Evolutionary conservation across 2,329 filamentous ascomycete genomes (phyloP), one percentile per base, ranked within the genome.

Genomic region (Fusarium oligoseptatum): DNA sequence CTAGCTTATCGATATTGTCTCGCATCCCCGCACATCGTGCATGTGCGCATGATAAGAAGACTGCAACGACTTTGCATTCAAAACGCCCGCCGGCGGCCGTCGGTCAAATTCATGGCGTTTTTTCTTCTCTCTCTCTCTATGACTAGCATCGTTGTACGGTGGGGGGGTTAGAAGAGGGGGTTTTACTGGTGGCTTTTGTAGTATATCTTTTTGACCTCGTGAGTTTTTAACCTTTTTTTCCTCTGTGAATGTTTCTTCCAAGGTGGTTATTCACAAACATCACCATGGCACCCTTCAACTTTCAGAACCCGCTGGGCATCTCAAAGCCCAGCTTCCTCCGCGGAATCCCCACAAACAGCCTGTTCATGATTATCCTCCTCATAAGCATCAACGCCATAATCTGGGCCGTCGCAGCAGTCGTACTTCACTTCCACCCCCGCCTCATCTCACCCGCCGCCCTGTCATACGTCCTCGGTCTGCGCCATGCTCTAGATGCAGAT

Each of bases 401-500:
- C 52, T 92, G 91, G 91, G 84, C 85, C 61, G 85, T 83, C 17
- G 84, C 85, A 27, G 90, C 85, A 70, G 82, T 91, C 6, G 84
- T 90, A 22, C 84, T 91, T 20, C 85, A 84, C 73, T 87, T 85
- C 75, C 85, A 90, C 80, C 86, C 89, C 1, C 85, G 87, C 1
- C 88, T 98, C 72, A 90, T 95, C 60, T 93, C 93, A 2, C 92
- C 95, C 3, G 94, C 95, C 1, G 91, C 95, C 2, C 89, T 98
- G 1, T 92, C 95, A 29, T 98, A 97, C 82, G 94, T 94, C 0
- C 89, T 98, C 12, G 96, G 96, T 3, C 89, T 98, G 14, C 93
- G 96, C 48, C 96, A 98, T 86, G 96, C 96, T n/a, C 90, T 98
- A 52, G 97, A 98, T 80, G 97, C 96, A n/a, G 96, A 98, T 83